Evolutionary conservation across 371 early-diverging fungal species (phyloP).

Genomic region (Syncephalis fuscata): DNA sequence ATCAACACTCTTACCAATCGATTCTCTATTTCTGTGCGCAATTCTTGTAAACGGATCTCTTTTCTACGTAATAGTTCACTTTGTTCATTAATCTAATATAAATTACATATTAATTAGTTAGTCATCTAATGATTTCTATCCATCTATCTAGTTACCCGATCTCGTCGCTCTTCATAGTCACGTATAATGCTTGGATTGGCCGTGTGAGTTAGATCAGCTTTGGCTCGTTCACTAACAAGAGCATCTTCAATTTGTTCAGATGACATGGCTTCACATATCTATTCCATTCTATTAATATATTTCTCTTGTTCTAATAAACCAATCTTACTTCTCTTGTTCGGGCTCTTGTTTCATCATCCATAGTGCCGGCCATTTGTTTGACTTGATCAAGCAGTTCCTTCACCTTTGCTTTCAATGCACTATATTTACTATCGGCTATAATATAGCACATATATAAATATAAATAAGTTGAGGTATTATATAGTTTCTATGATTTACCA

Average conservation of each 20-base stretch:
- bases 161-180: conserved; percentile 38
- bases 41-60: conserved; percentile 13
- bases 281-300: conserved; percentile 21
- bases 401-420: conserved; percentile 18
- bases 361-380: conserved; percentile 16
- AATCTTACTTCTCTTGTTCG: conserved; percentile 9
- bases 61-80: neutral
- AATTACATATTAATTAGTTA: too few relatives aligned
- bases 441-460: too few relatives aligned
- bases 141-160: conserved; percentile 20
- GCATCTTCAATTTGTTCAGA: conserved; percentile 26
- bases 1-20: too few relatives aligned
- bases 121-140: neutral
- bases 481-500: conserved; percentile 5
- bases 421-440: conserved; percentile 13
- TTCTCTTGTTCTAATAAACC: too few relatives aligned
- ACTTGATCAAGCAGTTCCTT: conserved; percentile 19
- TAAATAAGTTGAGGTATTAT: too few relatives aligned
- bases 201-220: conserved; percentile 21
- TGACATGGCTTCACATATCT: conserved; percentile 9
- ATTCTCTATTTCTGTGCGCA: conserved; percentile 12
- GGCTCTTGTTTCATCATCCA: conserved; percentile 22
- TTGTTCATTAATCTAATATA: too few relatives aligned
- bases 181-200: conserved; percentile 35
- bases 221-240: conserved; percentile 23